Percentiles rank a stretch among this genome's conserved stretches.
Evolutionary conservation across 108 stramenopile species (phyloP).

Genomic region (Cyclotella cryptica): DNA sequence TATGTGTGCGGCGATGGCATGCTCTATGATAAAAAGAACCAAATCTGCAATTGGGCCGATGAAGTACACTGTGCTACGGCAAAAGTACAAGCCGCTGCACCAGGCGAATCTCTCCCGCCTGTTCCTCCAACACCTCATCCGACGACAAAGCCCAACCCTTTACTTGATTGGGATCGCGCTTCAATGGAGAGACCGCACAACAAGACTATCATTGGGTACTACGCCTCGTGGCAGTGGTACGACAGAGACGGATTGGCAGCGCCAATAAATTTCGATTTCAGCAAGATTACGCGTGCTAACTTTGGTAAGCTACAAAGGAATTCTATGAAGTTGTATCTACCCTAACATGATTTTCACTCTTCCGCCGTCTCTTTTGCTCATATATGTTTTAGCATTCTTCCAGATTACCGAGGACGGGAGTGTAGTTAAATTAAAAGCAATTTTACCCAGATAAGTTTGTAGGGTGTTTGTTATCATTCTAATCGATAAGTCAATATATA

Average conservation of each 20-base stretch:
- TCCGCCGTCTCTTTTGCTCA: too few relatives aligned
- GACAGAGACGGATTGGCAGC: constrained; percentile 35
- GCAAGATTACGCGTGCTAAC: constrained; percentile 37
- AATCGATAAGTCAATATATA: too few relatives aligned
- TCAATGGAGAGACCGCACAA: neutral
- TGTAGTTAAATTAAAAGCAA: too few relatives aligned
- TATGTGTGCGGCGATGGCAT: constrained; percentile 14
- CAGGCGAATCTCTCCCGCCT: constrained; percentile 10
- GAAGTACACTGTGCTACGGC: neutral
- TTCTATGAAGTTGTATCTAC: too few relatives aligned
- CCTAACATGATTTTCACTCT: too few relatives aligned
- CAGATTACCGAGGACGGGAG: constrained; percentile 33
- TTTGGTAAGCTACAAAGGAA: constrained; percentile 10
- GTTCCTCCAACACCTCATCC: constrained; percentile 9
- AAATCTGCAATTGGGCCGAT: constrained; percentile 35
- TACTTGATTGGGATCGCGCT: constrained; percentile 8
- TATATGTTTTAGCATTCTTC: constrained; percentile 22
- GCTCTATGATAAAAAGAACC: constrained; percentile 9
- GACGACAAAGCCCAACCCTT: constrained; percentile 6
- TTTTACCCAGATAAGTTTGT: too few relatives aligned
- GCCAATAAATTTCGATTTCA: constrained; percentile 45
- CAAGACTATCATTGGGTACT: constrained; percentile 2
- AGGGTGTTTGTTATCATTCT: too few relatives aligned
- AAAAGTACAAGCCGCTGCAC: neutral
- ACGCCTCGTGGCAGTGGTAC: constrained; percentile 49